Evolutionary conservation across 805 yeast species (phyloP), one percentile per base, ranked within the genome.

Genomic region (Candida montana): DNA sequence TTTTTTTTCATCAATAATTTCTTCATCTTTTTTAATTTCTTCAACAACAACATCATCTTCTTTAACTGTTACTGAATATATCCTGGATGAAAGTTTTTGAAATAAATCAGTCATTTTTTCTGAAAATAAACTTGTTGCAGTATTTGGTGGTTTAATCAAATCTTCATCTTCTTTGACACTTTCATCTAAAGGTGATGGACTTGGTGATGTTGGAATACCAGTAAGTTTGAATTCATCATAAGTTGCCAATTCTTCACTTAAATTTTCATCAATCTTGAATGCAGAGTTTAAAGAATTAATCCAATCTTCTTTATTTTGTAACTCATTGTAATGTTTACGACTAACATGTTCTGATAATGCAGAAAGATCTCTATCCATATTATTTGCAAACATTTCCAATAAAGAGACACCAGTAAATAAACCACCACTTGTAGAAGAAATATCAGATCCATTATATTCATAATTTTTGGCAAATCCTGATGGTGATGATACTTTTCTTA

Each of bases 261-360:
- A 27, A 21, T 52, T 41, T 7, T 48, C 54, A 33, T 54, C 52
- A 17, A 50, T 32, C 9, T 37, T 48, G 17, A 51, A 50, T 5
- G 53, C 53, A 7, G 46, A 42, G 30, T 51, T 40, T 32, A 52
- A 41, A 2, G 50, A 39, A 11, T 37, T 31, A 7, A 50, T 44
- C 52, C 51, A 51, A 20, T 45, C 52, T 8, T 44, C 47, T 19
- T 40, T 42, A 21, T 35, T 39, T n/a, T 33, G 36, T 13, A 41
- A 20, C 9, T 42, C 37, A n/a, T 18, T 19, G 18, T 17, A 24
- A 7, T 39, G 32, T 17, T 34, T 29, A 18, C n/a, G 31, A 1
- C 21, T 7, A 15, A 29, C 7, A 18, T 37, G 31, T 5, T 30
- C 28, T n/a, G 41, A 33, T 13, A 33, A n/a, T 15, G 44, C 18